Base-by-base conservation (phyloP, 768 basidiomycete species). In the Russula lepida region DNA sequence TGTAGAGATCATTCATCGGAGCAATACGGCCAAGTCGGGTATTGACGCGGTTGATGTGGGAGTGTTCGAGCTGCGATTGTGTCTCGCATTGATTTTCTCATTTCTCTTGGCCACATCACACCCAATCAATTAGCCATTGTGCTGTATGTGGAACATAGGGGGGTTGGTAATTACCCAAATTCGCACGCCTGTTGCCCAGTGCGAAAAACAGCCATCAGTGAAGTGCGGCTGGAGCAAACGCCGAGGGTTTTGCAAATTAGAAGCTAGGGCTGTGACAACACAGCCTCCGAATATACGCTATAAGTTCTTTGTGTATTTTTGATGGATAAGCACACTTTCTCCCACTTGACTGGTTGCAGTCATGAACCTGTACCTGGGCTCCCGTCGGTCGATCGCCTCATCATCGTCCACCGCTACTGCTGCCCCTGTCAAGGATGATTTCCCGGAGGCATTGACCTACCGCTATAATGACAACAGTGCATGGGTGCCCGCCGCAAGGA, bases 371-470 rank as follows among this genome's bases (percentile, higher is more conserved):
- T 41, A 48, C 44, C 35, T 47, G 17, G 61, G 61, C 12, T 41
- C 21, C 56, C 56, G 56, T 28, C 51, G 52, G 41, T 41, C 61
- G 12, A 47, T 32, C 12, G 52, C 52, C 8, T 58, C 56, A 6
- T 58, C 61, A 6, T 41, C 61, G 0, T 30, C 35, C 52, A 11
- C 12, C 4, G 1, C n/a, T 12, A 30, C 46, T 0, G 13, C 43
- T 33, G 33, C 6, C 9, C 35, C 56, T 3, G 30, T 48, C 15
- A 62, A 58, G 19, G 56, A 58, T 0, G 61, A 62, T 3, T 58
- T 54, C 30, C 61, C 61, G n/a, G 61, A 62, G 52, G 61, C 61
- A 39, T 58, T 62, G 61, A 62, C 61, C 46, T 62, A 62, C 37
- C 61, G 61, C n/a, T 63, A 43, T 52, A 58, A 58, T n/a, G 62